These are phyloP conservation scores for Alternaria sp. DNA, from an alignment of 2,329 filamentous ascomycete species.

Conservation along the genomic window DNA sequence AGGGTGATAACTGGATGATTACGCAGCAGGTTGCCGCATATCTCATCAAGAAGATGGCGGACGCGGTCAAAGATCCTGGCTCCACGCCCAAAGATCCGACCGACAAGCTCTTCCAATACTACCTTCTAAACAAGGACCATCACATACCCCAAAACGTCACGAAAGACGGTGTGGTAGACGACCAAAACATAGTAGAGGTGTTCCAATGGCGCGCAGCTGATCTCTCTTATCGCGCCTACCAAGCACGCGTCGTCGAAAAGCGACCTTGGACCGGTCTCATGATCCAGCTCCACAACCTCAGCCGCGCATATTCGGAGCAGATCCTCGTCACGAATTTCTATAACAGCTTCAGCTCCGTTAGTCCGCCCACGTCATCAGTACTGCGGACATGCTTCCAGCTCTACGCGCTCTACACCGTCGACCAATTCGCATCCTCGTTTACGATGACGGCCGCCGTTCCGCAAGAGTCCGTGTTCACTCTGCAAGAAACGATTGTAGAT, in stretches of 20 bases:
- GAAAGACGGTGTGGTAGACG: constrained; percentile 43
- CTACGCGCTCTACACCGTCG: constrained; percentile 60
- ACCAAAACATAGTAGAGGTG: constrained; percentile 54
- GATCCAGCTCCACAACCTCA: constrained; percentile 54
- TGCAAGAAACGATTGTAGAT: constrained; percentile 55
- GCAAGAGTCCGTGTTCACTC: constrained; percentile 51
- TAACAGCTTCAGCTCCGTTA: constrained; percentile 44
- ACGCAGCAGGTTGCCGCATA: constrained; percentile 62
- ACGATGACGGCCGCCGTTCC: constrained; percentile 55
- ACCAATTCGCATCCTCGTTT: constrained; percentile 57
- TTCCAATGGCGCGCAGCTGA: constrained; percentile 58
- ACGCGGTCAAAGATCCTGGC: constrained; percentile 49
- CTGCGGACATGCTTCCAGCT: constrained; percentile 58
- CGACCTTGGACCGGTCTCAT: constrained; percentile 59
- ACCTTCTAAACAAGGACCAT: constrained; percentile 46
- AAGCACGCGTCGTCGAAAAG: constrained; percentile 56
- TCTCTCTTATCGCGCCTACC: constrained; percentile 55
- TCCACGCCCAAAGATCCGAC: constrained; percentile 49
- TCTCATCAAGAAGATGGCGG: constrained; percentile 62
- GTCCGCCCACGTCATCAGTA: constrained; percentile 42
- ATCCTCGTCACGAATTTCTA: constrained; percentile 60
- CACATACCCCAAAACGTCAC: constrained; percentile 39
- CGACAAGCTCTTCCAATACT: constrained; percentile 54
- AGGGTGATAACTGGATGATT: constrained; percentile 68
- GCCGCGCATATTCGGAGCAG: constrained; percentile 59